Percentiles rank a stretch among this genome's conserved stretches.
Conservation (phyloP, 2,329 filamentous ascomycete species). For the Talaromyces sp. region DNA sequence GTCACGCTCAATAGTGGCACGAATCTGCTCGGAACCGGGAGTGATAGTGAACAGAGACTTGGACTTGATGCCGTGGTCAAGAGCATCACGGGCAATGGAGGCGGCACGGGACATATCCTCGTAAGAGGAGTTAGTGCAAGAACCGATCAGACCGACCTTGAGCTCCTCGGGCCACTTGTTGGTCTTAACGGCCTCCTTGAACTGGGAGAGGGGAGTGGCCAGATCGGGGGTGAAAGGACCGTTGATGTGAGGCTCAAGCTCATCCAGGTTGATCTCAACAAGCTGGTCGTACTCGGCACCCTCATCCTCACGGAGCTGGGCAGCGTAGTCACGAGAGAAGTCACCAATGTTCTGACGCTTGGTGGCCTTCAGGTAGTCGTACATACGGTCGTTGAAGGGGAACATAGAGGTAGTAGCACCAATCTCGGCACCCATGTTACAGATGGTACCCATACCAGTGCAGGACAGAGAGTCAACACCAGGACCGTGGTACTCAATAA, state of each 20-base stretch:
- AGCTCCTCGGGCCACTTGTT: conserved; percentile 91
- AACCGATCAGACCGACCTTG: conserved; percentile 91
- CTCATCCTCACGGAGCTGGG: conserved; percentile 70
- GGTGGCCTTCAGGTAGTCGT: conserved; percentile 84
- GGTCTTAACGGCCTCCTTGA: conserved; percentile 79
- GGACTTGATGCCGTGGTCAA: conserved; percentile 84
- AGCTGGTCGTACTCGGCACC: conserved; percentile 87
- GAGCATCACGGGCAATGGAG: conserved; percentile 87
- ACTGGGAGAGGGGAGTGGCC: conserved; percentile 86
- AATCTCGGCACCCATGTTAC: conserved; percentile 87
- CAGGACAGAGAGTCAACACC: conserved; percentile 86
- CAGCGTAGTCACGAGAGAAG: conserved; percentile 64
- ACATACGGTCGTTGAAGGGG: conserved; percentile 83
- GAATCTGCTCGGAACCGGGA: conserved; percentile 93
- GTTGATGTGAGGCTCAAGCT: conserved; percentile 93
- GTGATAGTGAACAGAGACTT: conserved; percentile 94
- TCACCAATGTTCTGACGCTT: conserved; percentile 72
- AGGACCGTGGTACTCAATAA: conserved; percentile 91
- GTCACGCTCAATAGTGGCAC: conserved; percentile 88
- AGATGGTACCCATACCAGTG: conserved; percentile 90
- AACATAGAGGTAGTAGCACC: conserved; percentile 96
- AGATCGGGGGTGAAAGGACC: conserved; percentile 96
- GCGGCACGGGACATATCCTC: conserved; percentile 98
- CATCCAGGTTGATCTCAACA: conserved; percentile 86
- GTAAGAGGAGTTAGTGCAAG: conserved; percentile 98